phyloP scores from a whole-genome alignment of 352 stramenopile species.

The Paralagenidium karlingii region DNA sequence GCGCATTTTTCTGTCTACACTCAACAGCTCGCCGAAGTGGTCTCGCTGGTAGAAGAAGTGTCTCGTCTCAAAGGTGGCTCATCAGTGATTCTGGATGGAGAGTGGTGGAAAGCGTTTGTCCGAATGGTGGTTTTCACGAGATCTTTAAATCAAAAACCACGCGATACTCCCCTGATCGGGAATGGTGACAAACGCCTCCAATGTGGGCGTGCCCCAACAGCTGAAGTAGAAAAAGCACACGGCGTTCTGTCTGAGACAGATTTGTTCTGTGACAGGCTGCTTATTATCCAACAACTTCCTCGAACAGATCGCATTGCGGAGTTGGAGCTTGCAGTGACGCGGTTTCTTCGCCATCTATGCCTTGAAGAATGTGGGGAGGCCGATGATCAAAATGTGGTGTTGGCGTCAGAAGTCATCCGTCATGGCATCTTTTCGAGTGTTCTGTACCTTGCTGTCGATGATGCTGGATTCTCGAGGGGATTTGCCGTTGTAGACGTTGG shows the following conservation, averaged over 20 bases:
- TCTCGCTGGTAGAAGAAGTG: constrained; percentile 49
- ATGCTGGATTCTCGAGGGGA: constrained; percentile 24
- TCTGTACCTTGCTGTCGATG: constrained; percentile 39
- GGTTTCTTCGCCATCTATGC: constrained; percentile 45
- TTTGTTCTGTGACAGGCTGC: constrained; percentile 29
- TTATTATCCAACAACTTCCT: constrained; percentile 59
- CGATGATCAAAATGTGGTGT: constrained; percentile 64
- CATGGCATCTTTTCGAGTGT: constrained; percentile 50
- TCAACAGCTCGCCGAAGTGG: constrained; percentile 47
- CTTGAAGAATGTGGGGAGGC: constrained; percentile 65
- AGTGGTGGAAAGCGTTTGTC: constrained; percentile 48
- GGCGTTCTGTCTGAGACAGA: constrained; percentile 14
- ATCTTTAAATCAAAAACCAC: constrained; percentile 23
- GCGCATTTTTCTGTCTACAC: constrained; percentile 48
- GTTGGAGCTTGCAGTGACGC: constrained; percentile 24
- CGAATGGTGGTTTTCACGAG: constrained; percentile 48
- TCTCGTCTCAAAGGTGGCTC: constrained; percentile 32
- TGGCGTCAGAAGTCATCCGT: constrained; percentile 38
- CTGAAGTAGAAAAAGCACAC: constrained; percentile 33
- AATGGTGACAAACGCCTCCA: constrained; percentile 32
- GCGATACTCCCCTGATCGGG: constrained; percentile 17
- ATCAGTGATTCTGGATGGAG: constrained; percentile 20
- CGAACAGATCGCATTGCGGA: constrained; percentile 27
- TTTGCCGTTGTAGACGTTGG: constrained; percentile 62
- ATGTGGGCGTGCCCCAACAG: constrained; percentile 39